These are phyloP conservation scores for Neopestalotiopsis rosae DNA, from an alignment of 2,329 filamentous ascomycete species.

Conservation along the genomic window DNA sequence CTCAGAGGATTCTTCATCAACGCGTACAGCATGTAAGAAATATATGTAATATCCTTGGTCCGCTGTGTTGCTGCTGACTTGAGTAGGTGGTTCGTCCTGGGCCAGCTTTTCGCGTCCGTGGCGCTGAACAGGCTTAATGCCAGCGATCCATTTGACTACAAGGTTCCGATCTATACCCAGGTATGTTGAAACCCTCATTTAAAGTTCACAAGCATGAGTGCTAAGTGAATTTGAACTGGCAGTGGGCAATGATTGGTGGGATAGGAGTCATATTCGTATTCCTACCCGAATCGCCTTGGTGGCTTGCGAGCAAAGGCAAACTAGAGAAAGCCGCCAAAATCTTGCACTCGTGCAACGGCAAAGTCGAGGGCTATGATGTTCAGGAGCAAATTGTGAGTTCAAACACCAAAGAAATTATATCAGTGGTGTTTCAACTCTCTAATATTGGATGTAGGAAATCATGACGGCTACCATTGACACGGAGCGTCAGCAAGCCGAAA, in stretches of 20 bases:
- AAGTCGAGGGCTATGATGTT: constrained; percentile 10
- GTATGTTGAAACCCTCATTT: neutral
- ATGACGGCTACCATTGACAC: constrained; percentile 11
- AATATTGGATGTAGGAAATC: neutral
- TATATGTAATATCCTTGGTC: neutral
- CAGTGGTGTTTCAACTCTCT: neutral
- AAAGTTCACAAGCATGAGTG: neutral
- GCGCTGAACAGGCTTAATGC: constrained; percentile 5
- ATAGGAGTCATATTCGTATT: constrained; percentile 46
- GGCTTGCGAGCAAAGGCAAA: constrained; percentile 51
- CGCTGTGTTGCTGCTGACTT: neutral
- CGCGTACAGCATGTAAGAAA: constrained; percentile 15
- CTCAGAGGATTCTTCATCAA: constrained; percentile 15
- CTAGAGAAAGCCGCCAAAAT: constrained; percentile 34
- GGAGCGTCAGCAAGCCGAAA: constrained; percentile 8
- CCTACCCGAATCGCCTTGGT: constrained; percentile 73
- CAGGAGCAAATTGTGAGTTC: constrained; percentile 11
- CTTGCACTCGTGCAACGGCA: neutral
- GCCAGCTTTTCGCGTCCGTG: constrained; percentile 15
- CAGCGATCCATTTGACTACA: constrained; percentile 7
- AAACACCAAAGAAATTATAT: neutral
- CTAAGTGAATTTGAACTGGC: neutral
- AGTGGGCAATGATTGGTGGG: constrained; percentile 15
- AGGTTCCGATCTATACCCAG: constrained; percentile 13
- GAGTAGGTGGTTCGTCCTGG: constrained; percentile 11